Base-by-base conservation (phyloP, 2,329 filamentous ascomycete species). In the Stemphylium beticola region DNA sequence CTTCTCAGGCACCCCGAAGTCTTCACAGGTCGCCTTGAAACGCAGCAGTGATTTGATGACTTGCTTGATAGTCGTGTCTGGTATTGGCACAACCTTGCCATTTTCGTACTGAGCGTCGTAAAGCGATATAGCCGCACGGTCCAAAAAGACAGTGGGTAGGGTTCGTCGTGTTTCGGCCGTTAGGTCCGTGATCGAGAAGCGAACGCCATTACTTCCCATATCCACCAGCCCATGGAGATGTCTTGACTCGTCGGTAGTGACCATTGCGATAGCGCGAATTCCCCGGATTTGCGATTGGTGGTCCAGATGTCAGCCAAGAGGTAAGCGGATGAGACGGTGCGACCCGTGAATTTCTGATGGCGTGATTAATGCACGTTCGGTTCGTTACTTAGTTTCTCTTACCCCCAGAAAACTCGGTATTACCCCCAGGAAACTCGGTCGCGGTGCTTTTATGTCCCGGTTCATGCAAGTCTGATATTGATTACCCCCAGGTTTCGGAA, bases 131-230 rank as follows among this genome's bases (percentile, higher is more conserved):
- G 83, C 84, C 9, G 87, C 88, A 5, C 93, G 87, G 65, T 92
- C 86, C 65, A 89, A 86, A 76, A 91, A 96, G 51, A 96, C 67
- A 22, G 89, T 93, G 15, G 83, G 87, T 37, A 96, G 82, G 20
- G 92, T 85, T 20, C 92, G 88, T 20, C 89, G 82, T 34, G 81
- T 85, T 4, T 86, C 85, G 18, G 89, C 87, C 4, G 87, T 83
- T n/a, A 96, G 82, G 62, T 92, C 87, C 8, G 92, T 91, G 67
- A 96, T 91, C 39, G 91, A 93, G 80, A 96, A 96, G 50, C 93
- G 91, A 67, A 96, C 93, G 66, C 92, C 93, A 79, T 96, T 97
- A 80, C 92, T 74, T 49, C 71, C 71, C 71, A 74, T 73, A 39
- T 74, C 71, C 55, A 74, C 71, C 57, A 74, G 56, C 24, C 69